Evolutionary conservation across 768 basidiomycete genomes (phyloP), one percentile per base, ranked within the genome.

Genomic region (Phylloporus rhodoxanthus): DNA sequence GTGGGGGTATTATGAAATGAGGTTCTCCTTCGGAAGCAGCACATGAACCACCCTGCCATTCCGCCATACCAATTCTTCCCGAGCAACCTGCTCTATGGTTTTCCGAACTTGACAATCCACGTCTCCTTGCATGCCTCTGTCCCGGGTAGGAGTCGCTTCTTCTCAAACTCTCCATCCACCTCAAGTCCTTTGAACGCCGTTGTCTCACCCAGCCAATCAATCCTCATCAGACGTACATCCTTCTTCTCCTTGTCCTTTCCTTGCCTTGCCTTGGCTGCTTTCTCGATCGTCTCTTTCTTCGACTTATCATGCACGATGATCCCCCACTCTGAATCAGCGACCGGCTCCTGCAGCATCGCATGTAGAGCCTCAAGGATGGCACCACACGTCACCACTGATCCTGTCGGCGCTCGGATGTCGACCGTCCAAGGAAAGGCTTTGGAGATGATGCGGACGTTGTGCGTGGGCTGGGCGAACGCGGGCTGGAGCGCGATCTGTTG

Each of bases 291-390:
- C 54, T 75, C 75, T 46, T 63, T 68, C 51, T 59, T 61, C 49
- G 72, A 70, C 62, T 72, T 72, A 39, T 80, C 75, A 23, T 48
- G 59, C 5, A 74, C 59, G 15, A 79, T 68, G 40, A 81, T 65
- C 0, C 79, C 82, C 84, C 85, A 87, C 57, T 87, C 85, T 4
- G 82, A 82, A 51, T 86, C 82, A 1, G 54, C 73, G 17, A 87
- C 69, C 7, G 72, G 74, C 42, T 77, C 68, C 43, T 84, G 79
- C 23, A 87, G 67, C 41, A 62, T 57, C 5, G 65, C 55, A 49
- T 79, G 68, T 17, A 87, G 33, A 3, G 72, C 77, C 26, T 78
- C 75, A 71, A 84, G 84, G 5, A 87, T 66, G 17, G 71, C 70
- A 42, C 73, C 70, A 51, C 79, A 81, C 2, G 80, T 80, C 40